These are phyloP conservation scores for Lepidium aucheri DNA, from an alignment of 345 rosid species.

Conservation along the genomic window DNA sequence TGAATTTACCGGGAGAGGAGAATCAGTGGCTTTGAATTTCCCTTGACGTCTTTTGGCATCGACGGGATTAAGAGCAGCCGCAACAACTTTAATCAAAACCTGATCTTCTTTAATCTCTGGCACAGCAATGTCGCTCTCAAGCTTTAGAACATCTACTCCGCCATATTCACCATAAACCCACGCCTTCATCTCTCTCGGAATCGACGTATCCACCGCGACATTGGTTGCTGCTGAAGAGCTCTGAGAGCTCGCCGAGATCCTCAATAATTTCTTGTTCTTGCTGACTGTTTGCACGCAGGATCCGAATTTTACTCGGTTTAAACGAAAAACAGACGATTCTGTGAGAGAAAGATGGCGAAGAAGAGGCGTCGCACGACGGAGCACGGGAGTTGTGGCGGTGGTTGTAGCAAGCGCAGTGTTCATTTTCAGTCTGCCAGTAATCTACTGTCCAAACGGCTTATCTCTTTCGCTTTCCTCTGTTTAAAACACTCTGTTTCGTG, in stretches of 20 bases:
- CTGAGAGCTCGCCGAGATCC: constrained; percentile 53
- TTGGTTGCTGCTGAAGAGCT: constrained; percentile 39
- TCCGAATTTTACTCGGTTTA: constrained; percentile 1
- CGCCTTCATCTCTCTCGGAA: constrained; percentile 75
- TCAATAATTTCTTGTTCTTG: neutral
- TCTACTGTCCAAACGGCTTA: constrained; percentile 15
- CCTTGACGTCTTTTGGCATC: constrained; percentile 81
- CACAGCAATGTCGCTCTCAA: constrained; percentile 57
- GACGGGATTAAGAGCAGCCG: constrained; percentile 92
- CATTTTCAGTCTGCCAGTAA: constrained; percentile 17
- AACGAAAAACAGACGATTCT: neutral
- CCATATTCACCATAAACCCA: constrained; percentile 82
- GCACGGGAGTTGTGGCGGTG: constrained; percentile 31
- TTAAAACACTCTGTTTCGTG: neutral
- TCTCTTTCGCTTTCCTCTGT: constrained; percentile 17
- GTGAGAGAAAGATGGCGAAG: neutral
- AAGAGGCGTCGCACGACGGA: constrained; percentile 23
- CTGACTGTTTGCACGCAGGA: neutral
- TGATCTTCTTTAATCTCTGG: constrained; percentile 78
- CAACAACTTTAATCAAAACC: constrained; percentile 73
- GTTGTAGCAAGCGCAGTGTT: constrained; percentile 33
- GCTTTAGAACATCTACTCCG: constrained; percentile 72
- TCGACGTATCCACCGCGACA: constrained; percentile 24
- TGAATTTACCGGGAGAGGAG: constrained; percentile 65
- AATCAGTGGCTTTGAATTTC: constrained; percentile 93